Evolutionary conservation across 495 filamentous ascomycete genomes (phyloP), one percentile per base, ranked within the genome.

Genomic region (Talaromyces ruber): DNA sequence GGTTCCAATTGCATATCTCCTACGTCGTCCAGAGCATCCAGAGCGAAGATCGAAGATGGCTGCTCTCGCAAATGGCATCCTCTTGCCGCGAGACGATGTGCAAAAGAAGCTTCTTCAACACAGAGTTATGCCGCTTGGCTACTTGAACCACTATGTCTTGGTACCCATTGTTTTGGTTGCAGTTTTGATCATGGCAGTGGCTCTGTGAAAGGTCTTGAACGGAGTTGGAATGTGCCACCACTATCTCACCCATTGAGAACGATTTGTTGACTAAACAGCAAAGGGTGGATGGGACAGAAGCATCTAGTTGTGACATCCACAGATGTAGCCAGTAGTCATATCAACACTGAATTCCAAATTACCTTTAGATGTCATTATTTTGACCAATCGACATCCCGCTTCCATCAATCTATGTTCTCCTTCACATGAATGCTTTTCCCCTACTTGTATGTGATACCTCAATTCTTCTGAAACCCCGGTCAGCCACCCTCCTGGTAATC

Each of bases 1-100:
- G 67, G 67, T 71, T 4, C 71, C 72, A 0, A 58, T 76, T 3
- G 34, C 67, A 3, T 73, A 72, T 64, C 50, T 75, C 4, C 9
- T 72, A 22, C 64, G 62, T 7, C 66, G 68, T 39, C 73, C 73
- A 12, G 6, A 14, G 3, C 68, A 65, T 54, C 64, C 63, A 14
- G 58, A 64, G 2, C 54, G 68, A 53, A 57, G 62, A 22, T 58
- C 58, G 3, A 61, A 50, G 18, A 28, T 67, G 59, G 30, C 14
- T 29, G 14, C 24, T 8, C 52, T 28, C 52, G 12, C 24, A 14
- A 29, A 6, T 29, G 52, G 28, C 28, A 28, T 54, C 28, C 18
- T 26, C 24, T n/a, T 25, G 24, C 52, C 52, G 24, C 52, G 52
- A 16, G 28, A 25, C 12, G 52, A 29, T 29, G 43, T 47, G 43